Percentiles rank a stretch among this genome's conserved stretches.
Conservation (phyloP, 129 eudicot species). For the Pseudognaphalium luteoalbum region DNA sequence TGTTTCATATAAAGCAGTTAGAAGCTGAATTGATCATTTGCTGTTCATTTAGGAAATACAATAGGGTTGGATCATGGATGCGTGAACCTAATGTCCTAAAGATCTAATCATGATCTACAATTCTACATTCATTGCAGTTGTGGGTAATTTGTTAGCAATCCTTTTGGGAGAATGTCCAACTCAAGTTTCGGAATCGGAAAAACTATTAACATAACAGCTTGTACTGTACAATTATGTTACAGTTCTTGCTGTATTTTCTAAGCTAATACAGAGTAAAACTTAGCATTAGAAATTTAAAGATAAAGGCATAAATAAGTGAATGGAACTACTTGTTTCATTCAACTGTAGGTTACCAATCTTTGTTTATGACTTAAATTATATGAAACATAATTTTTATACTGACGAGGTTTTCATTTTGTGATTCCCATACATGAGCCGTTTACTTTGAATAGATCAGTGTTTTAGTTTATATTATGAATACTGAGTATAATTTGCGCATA, state of each 20-base stretch:
- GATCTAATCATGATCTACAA: not conserved
- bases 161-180: slow-evolving; percentile 4
- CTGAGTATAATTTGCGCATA: not conserved
- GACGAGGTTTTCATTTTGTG: not conserved
- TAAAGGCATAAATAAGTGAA: not conserved
- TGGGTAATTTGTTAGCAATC: not conserved
- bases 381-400: not conserved
- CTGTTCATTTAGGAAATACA: not conserved
- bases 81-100: not conserved
- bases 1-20: not conserved
- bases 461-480: not conserved
- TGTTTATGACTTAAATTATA: not conserved
- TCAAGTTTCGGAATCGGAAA: not conserved
- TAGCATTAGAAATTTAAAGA: not conserved
- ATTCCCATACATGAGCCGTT: too few species aligned
- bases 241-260: not conserved
- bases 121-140: not conserved
- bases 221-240: not conserved
- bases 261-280: not conserved
- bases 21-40: not conserved
- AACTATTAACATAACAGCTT: not conserved
- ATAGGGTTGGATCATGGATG: slow-evolving; percentile 3
- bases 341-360: not conserved
- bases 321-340: not conserved
- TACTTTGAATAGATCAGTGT: not conserved